Percentiles rank a stretch among this genome's conserved stretches.
phyloP scores from a whole-genome alignment of 2,329 filamentous ascomycete species.

The Moelleriella libera region DNA sequence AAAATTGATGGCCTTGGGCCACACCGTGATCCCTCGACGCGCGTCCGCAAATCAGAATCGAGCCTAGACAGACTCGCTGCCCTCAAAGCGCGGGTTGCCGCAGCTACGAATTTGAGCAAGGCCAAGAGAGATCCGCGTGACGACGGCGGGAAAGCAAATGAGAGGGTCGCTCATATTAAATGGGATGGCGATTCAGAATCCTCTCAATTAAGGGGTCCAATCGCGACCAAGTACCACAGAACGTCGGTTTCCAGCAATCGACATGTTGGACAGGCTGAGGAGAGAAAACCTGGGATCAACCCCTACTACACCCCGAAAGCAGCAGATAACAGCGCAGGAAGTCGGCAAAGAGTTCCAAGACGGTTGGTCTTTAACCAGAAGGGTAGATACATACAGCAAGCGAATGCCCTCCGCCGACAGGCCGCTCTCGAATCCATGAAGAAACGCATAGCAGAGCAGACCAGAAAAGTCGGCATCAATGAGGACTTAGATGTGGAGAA shows the following conservation, averaged over 20 bases:
- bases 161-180: too few species aligned
- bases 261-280: not conserved
- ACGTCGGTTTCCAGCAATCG: slow-evolving; percentile 61
- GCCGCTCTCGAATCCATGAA: slow-evolving; percentile 89
- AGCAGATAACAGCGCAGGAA: slow-evolving; percentile 39
- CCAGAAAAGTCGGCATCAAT: slow-evolving; percentile 83
- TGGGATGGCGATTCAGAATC: too few species aligned
- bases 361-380: slow-evolving; percentile 85
- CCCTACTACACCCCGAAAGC: slow-evolving; percentile 70
- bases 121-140: slow-evolving; percentile 51
- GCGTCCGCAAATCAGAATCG: slow-evolving; percentile 41
- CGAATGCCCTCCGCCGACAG: slow-evolving; percentile 75
- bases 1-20: slow-evolving; percentile 40
- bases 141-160: not conserved
- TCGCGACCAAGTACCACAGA: slow-evolving; percentile 27
- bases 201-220: too few species aligned
- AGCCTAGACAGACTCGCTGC: slow-evolving; percentile 57
- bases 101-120: slow-evolving; percentile 49
- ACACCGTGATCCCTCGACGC: slow-evolving; percentile 37
- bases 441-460: slow-evolving; percentile 75
- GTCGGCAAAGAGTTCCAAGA: slow-evolving; percentile 54
- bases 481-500: slow-evolving; percentile 83
- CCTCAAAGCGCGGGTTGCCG: slow-evolving; percentile 66
- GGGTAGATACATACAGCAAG: slow-evolving; percentile 94
- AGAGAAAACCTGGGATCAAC: slow-evolving; percentile 30